Conservation (phyloP, 1,284 basidiomycete genomes). For the Cryptococcus sp. region DNA sequence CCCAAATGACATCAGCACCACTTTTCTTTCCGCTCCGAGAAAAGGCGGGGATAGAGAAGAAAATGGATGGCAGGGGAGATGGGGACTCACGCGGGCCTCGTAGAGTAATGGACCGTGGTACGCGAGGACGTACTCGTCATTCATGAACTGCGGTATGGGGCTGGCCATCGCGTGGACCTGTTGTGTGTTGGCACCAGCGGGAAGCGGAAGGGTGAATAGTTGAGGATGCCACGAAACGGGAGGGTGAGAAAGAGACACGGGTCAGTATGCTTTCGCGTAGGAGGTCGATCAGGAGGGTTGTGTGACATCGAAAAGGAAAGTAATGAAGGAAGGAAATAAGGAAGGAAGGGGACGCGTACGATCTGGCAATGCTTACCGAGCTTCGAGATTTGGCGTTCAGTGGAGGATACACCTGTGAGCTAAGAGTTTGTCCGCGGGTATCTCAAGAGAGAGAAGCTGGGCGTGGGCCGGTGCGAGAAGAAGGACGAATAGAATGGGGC, state of each 20-base stretch:
- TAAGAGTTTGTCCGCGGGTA: no score
- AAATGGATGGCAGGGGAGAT: slow-evolving; percentile 7
- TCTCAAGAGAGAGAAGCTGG: no score
- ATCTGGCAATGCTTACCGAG: neutral
- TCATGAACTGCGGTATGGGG: slow-evolving; percentile 43
- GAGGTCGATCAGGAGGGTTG: neutral
- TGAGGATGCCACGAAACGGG: no score
- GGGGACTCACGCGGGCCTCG: slow-evolving; percentile 69
- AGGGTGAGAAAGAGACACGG: neutral
- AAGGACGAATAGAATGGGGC: no score
- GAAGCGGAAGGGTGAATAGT: slow-evolving; percentile 1
- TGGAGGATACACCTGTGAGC: neutral
- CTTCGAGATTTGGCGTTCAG: neutral
- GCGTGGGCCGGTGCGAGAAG: no score
- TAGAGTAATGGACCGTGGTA: slow-evolving; percentile 94
- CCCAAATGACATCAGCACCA: slow-evolving; percentile 16
- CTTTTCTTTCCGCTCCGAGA: no score
- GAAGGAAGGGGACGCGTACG: slow-evolving; percentile 14
- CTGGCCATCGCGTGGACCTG: slow-evolving; percentile 20
- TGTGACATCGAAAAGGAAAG: neutral
- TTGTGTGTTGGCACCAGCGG: neutral
- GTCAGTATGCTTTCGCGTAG: neutral
- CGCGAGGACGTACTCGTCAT: slow-evolving; percentile 80
- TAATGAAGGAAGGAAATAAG: neutral
- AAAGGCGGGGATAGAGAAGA: neutral